Evolutionary conservation across 2,329 filamentous ascomycete genomes (phyloP), one percentile per base, ranked within the genome.

Genomic region (Fusarium solani-melongenae): DNA sequence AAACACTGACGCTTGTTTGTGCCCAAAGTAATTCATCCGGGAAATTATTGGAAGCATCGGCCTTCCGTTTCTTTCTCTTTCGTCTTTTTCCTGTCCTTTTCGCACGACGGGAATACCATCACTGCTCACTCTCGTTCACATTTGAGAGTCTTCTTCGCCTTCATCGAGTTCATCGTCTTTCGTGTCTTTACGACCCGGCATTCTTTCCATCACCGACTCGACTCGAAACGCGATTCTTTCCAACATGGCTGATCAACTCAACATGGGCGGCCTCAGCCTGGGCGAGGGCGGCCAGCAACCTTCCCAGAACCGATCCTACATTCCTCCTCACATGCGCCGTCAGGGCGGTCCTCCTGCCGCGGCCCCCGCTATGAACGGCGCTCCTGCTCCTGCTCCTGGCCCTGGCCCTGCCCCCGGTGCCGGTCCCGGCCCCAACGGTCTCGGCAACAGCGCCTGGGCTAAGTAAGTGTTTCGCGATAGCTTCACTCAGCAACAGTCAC

Each of bases 191-290:
- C 71, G 73, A 69, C 69, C 51, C 65, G 61, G 67, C 65, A 66
- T 64, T 71, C 64, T 73, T 66, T 71, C 34, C 62, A 71, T 68
- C 62, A 70, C 51, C 65, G 62, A 72, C 64, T 71, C 69, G 70
- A 77, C 58, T 62, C 66, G 64, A 77, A 74, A 76, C 65, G 61
- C 71, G 64, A 72, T 66, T 63, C 60, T 67, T 78, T 79, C 79
- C 86, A 92, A 84, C 81, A 95, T 95, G 93, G 93, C 93, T 83
- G 92, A 94, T 80, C 92, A 95, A 87, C 89, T 96, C 79, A 94
- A 94, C 87, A 95, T 96, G 90, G 89, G 88, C 82, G 90, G 91
- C 82, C 87, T 96, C 80, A 92, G 86, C 84, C 87, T 96, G 74
- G 90, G 84, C 67, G 82, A 83, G 34, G 82, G 80, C 64, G 74